phyloP scores from a whole-genome alignment of 768 basidiomycete species.

The Saitozyma sp. region DNA sequence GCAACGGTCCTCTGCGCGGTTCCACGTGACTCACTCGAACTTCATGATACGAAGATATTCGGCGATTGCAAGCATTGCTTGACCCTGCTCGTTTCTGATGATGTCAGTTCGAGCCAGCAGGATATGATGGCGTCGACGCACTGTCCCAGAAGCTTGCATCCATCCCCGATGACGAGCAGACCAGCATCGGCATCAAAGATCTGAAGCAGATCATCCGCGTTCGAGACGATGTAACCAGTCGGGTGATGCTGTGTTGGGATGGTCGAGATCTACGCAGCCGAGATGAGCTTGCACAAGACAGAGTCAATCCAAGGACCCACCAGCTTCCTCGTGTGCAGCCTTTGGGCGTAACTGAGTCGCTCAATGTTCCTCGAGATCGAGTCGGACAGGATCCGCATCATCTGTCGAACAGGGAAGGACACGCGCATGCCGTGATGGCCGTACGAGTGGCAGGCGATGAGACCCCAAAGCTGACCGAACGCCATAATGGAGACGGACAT shows the following conservation, averaged over 20 bases:
- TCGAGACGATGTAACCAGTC: slow-evolving; percentile 74
- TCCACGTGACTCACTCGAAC: slow-evolving; percentile 60
- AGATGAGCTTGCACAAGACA: neutral
- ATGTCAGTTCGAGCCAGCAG: slow-evolving; percentile 57
- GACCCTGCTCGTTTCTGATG: slow-evolving; percentile 58
- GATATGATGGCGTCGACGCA: slow-evolving; percentile 9
- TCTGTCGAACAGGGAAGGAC: slow-evolving; percentile 79
- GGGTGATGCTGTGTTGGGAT: slow-evolving; percentile 68
- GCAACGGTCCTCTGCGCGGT: neutral
- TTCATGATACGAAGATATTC: slow-evolving; percentile 75
- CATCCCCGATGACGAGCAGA: slow-evolving; percentile 59
- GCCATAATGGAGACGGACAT: slow-evolving; percentile 85
- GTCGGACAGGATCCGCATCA: slow-evolving; percentile 75
- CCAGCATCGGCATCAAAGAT: slow-evolving; percentile 69
- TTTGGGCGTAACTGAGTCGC: slow-evolving; percentile 71
- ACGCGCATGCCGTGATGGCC: slow-evolving; percentile 77
- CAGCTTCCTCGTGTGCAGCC: slow-evolving; percentile 73
- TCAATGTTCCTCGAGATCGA: slow-evolving; percentile 78
- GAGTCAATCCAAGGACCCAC: slow-evolving; percentile 54
- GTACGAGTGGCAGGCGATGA: slow-evolving; percentile 76
- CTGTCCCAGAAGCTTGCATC: slow-evolving; percentile 61
- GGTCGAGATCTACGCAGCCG: slow-evolving; percentile 63
- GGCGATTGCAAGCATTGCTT: slow-evolving; percentile 74
- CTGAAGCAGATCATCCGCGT: slow-evolving; percentile 73
- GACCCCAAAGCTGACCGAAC: slow-evolving; percentile 76